These are phyloP conservation scores for Neostapfia colusana DNA, from an alignment of 176 grass and related monocot species.

Conservation along the genomic window DNA sequence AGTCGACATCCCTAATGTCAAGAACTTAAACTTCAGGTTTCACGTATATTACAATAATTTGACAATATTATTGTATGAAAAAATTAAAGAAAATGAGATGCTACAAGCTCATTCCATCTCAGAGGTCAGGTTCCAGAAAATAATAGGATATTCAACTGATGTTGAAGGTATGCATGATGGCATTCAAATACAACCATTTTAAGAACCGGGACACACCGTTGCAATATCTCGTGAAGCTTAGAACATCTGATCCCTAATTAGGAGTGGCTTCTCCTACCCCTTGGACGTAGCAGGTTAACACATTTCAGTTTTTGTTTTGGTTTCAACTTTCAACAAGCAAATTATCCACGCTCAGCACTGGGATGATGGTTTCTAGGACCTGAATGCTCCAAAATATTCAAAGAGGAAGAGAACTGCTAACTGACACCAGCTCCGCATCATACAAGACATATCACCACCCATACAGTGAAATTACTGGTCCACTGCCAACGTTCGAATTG, in stretches of 20 bases:
- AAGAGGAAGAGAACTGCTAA: not conserved
- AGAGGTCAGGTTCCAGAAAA: not conserved
- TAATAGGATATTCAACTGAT: not conserved
- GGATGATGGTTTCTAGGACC: not conserved
- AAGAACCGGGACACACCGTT: not conserved
- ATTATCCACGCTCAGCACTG: not conserved
- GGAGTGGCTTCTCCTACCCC: no score
- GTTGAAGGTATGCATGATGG: not conserved
- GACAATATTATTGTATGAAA: not conserved
- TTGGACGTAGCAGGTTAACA: not conserved
- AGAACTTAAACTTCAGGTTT: not conserved
- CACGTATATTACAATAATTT: not conserved
- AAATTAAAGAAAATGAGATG: not conserved
- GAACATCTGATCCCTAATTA: not conserved
- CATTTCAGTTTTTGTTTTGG: no score
- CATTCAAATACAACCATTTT: not conserved
- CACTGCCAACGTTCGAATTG: not conserved
- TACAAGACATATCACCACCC: not conserved
- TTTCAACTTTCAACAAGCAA: no score
- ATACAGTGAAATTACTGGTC: not conserved
- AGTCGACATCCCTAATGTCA: conserved; percentile 57
- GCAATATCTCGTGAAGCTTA: not conserved
- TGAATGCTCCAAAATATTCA: not conserved
- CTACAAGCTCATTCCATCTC: not conserved
- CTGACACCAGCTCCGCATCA: not conserved